Conservation (phyloP, 768 basidiomycete species). For the Tulasnella sp. region DNA sequence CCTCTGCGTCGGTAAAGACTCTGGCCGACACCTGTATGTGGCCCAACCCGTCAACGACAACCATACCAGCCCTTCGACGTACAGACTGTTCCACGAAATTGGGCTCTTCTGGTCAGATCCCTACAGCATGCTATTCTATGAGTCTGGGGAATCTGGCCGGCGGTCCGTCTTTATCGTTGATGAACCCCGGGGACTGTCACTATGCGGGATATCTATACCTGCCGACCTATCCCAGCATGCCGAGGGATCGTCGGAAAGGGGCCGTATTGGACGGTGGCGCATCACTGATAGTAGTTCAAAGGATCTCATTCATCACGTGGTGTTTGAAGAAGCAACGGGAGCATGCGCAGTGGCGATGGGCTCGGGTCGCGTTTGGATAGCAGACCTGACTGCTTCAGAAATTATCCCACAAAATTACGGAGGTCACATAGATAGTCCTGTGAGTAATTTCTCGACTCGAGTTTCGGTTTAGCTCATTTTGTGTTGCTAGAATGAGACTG, state of each 20-base stretch:
- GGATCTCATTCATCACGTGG: background rate
- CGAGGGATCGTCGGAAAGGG: background rate
- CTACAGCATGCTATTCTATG: background rate
- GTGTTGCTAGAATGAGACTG: no score
- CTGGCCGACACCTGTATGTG: background rate
- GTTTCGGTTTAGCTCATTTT: no score
- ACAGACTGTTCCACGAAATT: background rate
- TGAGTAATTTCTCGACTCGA: no score
- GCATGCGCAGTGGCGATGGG: background rate
- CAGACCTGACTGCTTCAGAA: no score
- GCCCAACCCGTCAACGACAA: background rate
- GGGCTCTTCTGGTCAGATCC: background rate
- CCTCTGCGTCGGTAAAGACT: background rate
- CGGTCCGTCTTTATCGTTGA: background rate
- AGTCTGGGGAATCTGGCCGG: background rate
- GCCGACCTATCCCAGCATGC: background rate
- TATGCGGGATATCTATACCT: background rate
- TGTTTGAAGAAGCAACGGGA: background rate
- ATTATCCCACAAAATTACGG: no score
- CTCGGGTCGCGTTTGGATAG: background rate
- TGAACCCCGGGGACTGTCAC: background rate
- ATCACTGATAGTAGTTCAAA: background rate
- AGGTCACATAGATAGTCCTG: no score
- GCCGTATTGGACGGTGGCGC: background rate
- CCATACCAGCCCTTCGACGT: background rate